Evolutionary conservation across 192 early-diverging fungal genomes (phyloP), one percentile per base, ranked within the genome.

Genomic region (Coemansia sp.): DNA sequence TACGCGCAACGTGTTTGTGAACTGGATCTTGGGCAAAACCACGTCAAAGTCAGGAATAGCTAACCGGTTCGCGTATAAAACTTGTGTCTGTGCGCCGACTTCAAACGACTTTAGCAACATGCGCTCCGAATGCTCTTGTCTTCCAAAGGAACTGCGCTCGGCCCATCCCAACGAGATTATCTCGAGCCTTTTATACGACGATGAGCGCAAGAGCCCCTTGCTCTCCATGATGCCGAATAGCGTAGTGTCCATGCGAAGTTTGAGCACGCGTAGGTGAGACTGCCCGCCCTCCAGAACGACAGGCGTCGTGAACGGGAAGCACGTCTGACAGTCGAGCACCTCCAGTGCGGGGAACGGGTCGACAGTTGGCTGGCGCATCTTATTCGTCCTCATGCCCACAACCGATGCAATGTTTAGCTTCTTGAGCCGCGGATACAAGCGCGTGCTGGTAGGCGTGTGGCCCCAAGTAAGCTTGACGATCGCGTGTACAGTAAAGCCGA

Each of bases 381-480:
- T 35, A 14, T n/a, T 6, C 3, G 46, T 37, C 10, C 43, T 62
- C 44, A 17, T 37, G 26, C 4, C 64, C 62, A 65, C 46, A 58
- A 43, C 63, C 35, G 13, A 37, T 0, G 39, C 52, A 0, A 78
- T 78, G 33, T 43, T 17, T n/a, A 78, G 43, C 6, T 32, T 35
- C 33, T 70, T 63, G 39, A 78, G 76, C 17, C 59, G 62, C 14
- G 76, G 76, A 32, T 78, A 78, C 7, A 73, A 38, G 16, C 55
- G 38, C 2, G 71, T 78, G 53, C 49, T 43, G 9, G 33, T 23
- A 8, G 50, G 19, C 0, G 40, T 35, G 1, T 53, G 23, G 16
- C 39, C 26, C 63, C 57, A 63, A 9, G 68, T 69, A 38, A 78
- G 50, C 35, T 70, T 78, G 44, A 62, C 10, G 17, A 78, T 43